Conservation (phyloP, 2,329 filamentous ascomycete genomes). For the Pseudogymnoascus sp. region DNA sequence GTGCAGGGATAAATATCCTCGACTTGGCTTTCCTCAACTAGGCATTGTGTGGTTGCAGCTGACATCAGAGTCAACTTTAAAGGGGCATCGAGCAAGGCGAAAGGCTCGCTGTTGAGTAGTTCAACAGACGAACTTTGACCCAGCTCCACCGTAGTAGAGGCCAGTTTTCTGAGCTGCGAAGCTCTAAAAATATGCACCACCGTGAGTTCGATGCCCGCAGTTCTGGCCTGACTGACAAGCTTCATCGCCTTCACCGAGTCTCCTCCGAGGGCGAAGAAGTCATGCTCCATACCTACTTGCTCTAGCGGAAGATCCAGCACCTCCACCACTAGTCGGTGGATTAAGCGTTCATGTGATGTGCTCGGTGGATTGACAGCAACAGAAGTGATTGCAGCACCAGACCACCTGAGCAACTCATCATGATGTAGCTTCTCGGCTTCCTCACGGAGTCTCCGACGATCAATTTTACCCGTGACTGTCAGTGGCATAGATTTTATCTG, state of each 20-base stretch:
- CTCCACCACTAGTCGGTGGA: neutral
- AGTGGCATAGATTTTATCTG: slow-evolving; percentile 23
- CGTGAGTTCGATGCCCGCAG: slow-evolving; percentile 6
- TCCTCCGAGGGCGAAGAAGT: slow-evolving; percentile 29
- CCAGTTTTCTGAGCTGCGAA: neutral
- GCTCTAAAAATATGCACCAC: neutral
- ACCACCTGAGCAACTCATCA: neutral
- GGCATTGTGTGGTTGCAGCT: neutral
- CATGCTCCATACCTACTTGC: slow-evolving; percentile 11
- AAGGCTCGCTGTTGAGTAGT: neutral
- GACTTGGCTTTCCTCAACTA: slow-evolving; percentile 11
- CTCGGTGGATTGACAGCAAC: neutral
- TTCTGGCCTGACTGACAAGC: slow-evolving; percentile 33
- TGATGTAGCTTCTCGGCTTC: slow-evolving; percentile 4
- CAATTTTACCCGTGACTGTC: slow-evolving; percentile 25
- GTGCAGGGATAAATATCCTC: slow-evolving; percentile 33
- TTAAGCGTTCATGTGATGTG: neutral
- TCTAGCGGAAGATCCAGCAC: slow-evolving; percentile 14
- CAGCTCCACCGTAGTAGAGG: neutral
- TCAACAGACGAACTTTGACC: neutral
- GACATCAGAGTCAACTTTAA: neutral
- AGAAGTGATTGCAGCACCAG: neutral
- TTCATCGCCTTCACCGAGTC: slow-evolving; percentile 34
- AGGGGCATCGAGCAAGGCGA: neutral
- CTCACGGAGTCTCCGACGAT: slow-evolving; percentile 27